Conservation (phyloP, 1,139 yeast genomes). For the Tardiomyces digboiensis region DNA sequence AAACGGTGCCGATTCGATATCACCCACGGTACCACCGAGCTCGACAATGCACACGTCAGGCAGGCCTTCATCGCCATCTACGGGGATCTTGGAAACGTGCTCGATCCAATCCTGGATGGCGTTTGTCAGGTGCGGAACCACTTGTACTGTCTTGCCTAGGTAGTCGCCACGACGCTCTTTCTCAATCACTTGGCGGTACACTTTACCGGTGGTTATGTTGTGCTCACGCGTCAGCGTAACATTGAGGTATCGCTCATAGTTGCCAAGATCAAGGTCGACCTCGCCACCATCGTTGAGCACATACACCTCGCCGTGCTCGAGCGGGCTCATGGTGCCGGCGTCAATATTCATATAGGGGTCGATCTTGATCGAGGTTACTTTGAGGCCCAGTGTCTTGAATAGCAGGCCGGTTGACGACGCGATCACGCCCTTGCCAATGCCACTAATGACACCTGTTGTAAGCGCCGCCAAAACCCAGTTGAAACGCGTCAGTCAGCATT, state of each 20-base stretch:
- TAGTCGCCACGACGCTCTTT: slow-evolving; percentile 96
- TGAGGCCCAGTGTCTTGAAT: slow-evolving; percentile 85
- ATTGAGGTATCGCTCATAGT: slow-evolving; percentile 93
- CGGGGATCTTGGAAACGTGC: slow-evolving; percentile 83
- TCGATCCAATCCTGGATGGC: slow-evolving; percentile 99
- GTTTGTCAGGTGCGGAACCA: slow-evolving; percentile 94
- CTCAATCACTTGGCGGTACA: slow-evolving; percentile 88
- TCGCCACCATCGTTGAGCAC: slow-evolving; percentile 99
- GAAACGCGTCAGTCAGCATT: too few species aligned
- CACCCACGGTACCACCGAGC: slow-evolving; percentile 99
- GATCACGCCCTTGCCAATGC: slow-evolving; percentile 77
- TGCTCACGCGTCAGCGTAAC: slow-evolving; percentile 89
- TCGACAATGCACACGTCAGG: slow-evolving; percentile 94
- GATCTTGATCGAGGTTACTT: slow-evolving; percentile 94
- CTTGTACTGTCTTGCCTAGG: slow-evolving; percentile 98
- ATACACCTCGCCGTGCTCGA: slow-evolving; percentile 98
- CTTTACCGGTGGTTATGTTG: slow-evolving; percentile 97
- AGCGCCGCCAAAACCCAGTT: not conserved
- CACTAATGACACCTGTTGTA: slow-evolving; percentile 82
- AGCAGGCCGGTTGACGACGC: slow-evolving; percentile 96
- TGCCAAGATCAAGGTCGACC: slow-evolving; percentile 95
- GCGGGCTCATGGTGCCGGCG: slow-evolving; percentile 99
- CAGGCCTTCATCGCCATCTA: slow-evolving; percentile 80
- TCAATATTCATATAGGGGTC: slow-evolving; percentile 99
- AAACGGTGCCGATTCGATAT: slow-evolving; percentile 97